These are phyloP conservation scores for Fusarium verrucosum DNA, from an alignment of 2,329 filamentous ascomycete genomes.

Conservation along the genomic window DNA sequence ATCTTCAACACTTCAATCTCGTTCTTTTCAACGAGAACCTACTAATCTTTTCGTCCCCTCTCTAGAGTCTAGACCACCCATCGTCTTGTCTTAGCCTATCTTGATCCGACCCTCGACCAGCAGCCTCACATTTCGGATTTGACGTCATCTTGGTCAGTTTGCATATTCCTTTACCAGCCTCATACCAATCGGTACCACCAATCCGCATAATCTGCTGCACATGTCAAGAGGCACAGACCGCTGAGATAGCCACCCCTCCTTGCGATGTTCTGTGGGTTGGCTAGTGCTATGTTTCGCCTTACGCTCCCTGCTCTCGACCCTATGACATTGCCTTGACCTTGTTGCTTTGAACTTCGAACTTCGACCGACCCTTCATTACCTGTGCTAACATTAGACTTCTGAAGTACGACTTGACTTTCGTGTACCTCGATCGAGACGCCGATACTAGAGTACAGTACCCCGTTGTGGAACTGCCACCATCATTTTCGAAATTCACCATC, in stretches of 20 bases:
- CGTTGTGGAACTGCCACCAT: background rate
- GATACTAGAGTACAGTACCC: background rate
- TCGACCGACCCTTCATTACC: background rate
- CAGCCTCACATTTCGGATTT: constrained; percentile 25
- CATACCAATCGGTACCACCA: constrained; percentile 21
- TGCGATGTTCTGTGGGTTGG: constrained; percentile 7
- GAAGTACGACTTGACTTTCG: background rate
- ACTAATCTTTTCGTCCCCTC: background rate
- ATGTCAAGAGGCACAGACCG: constrained; percentile 9
- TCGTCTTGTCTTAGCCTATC: constrained; percentile 7
- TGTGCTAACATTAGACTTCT: constrained; percentile 19
- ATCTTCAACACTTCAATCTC: constrained; percentile 1
- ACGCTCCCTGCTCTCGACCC: background rate
- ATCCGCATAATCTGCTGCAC: constrained; percentile 17
- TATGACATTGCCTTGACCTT: background rate
- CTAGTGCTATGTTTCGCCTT: background rate
- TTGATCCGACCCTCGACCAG: constrained; percentile 5
- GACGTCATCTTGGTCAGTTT: constrained; percentile 44
- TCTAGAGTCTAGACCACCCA: background rate
- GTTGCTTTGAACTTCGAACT: constrained; percentile 4
- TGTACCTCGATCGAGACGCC: background rate
- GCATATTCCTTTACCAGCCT: constrained; percentile 25
- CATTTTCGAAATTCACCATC: background rate
- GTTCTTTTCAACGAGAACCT: background rate
- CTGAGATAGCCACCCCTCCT: constrained; percentile 4